phyloP scores from a whole-genome alignment of 2,329 filamentous ascomycete species.

The Sporothrix inflata region DNA sequence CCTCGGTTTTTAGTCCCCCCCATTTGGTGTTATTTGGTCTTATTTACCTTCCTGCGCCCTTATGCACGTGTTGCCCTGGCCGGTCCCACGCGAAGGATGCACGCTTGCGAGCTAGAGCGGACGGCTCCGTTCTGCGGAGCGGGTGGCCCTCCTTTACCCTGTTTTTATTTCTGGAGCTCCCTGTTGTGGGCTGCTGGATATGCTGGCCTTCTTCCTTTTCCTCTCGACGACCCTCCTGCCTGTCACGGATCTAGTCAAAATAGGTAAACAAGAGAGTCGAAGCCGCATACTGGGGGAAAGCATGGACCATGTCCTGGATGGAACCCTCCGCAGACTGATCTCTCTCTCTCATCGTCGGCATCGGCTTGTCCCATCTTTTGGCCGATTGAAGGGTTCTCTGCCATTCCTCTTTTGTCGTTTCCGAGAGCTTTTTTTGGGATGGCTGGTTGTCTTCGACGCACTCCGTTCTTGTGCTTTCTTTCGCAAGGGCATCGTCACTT shows the following conservation, averaged over 20 bases:
- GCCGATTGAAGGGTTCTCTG: not conserved
- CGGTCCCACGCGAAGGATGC: not conserved
- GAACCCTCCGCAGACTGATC: not conserved
- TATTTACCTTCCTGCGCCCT: not conserved
- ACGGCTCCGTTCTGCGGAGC: not conserved
- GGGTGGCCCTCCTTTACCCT: not conserved
- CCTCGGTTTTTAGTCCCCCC: not conserved
- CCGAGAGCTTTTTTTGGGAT: not conserved
- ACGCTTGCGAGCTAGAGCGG: not conserved
- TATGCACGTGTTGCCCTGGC: not conserved
- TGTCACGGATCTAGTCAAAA: not conserved
- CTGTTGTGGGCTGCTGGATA: not conserved
- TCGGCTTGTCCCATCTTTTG: not conserved
- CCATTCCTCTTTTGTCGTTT: slow-evolving; percentile 5
- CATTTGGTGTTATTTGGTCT: not conserved
- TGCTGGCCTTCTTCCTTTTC: not conserved
- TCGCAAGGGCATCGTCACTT: not conserved
- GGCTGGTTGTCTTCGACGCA: no score
- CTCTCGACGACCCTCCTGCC: not conserved
- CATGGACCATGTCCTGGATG: not conserved
- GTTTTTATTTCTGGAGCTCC: not conserved
- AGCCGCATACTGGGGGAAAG: not conserved
- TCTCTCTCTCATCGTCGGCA: not conserved
- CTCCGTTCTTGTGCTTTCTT: no score
- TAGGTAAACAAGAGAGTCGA: not conserved